Percentiles rank a stretch among this genome's conserved stretches.
Conservation (phyloP, 768 basidiomycete genomes). For the Stropharia rugosoannulata region DNA sequence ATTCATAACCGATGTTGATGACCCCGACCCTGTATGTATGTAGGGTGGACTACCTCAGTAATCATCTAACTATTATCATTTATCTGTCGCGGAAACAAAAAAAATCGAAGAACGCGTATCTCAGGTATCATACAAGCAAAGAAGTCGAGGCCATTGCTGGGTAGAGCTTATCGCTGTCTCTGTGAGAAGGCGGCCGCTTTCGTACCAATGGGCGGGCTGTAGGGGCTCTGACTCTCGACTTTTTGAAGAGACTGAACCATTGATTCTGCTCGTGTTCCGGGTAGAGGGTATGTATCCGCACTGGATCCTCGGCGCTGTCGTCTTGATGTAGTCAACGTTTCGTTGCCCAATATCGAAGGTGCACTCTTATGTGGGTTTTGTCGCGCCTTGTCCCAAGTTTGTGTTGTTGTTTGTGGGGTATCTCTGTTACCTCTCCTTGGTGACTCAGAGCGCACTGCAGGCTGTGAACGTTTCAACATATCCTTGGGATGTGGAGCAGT, state of each 20-base stretch:
- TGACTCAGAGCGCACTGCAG: background rate
- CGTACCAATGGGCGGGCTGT: conserved; percentile 35
- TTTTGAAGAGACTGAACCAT: conserved; percentile 29
- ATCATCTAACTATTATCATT: too few species aligned
- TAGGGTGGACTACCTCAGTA: too few species aligned
- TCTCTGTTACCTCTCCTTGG: background rate
- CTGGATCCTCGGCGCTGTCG: background rate
- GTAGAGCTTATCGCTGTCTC: background rate
- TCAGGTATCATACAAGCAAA: too few species aligned
- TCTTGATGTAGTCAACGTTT: background rate
- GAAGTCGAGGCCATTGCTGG: too few species aligned
- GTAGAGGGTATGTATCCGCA: conserved; percentile 27
- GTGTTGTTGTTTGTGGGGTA: background rate
- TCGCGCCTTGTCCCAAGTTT: background rate
- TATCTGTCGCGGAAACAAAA: too few species aligned
- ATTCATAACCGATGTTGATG: too few species aligned
- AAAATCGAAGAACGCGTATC: too few species aligned
- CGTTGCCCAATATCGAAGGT: background rate
- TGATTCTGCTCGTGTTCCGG: conserved; percentile 37
- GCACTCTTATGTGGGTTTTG: background rate
- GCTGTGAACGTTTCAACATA: background rate
- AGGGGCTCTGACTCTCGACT: conserved; percentile 32
- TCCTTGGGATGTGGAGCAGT: background rate
- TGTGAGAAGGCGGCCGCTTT: conserved; percentile 25
- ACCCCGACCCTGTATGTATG: too few species aligned